Evolutionary conservation across 2,329 filamentous ascomycete genomes (phyloP).

Genomic region (Claviceps capensis): DNA sequence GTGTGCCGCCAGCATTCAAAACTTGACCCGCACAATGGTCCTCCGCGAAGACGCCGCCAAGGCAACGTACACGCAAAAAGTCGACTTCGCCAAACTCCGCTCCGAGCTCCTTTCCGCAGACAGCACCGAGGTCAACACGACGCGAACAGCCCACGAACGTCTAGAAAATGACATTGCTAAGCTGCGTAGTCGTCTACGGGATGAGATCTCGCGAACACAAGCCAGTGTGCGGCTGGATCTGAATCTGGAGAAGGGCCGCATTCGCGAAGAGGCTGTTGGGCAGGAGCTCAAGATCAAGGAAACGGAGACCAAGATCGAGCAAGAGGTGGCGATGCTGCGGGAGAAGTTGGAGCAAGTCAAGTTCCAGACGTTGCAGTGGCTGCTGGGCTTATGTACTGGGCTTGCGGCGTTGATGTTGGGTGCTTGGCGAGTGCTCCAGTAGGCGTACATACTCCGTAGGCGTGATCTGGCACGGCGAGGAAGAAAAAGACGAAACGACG

Average conservation of each 20-base stretch:
- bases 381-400: constrained; percentile 72
- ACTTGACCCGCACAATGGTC: constrained; percentile 95
- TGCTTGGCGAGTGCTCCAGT: constrained; percentile 60
- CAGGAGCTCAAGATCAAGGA: constrained; percentile 98
- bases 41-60: constrained; percentile 84
- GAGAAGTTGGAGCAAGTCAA: constrained; percentile 96
- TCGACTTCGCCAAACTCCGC: constrained; percentile 94
- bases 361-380: constrained; percentile 94
- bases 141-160: constrained; percentile 78
- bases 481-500: no score
- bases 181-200: constrained; percentile 73
- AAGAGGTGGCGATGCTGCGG: constrained; percentile 79
- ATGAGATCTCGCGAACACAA: constrained; percentile 90
- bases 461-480: no score
- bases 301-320: constrained; percentile 96
- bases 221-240: constrained; percentile 84
- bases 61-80: constrained; percentile 73
- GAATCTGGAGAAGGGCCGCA: constrained; percentile 92
- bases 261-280: constrained; percentile 87
- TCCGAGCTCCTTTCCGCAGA: constrained; percentile 88
- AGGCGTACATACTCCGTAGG: neutral
- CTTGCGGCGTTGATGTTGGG: constrained; percentile 53
- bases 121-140: constrained; percentile 79
- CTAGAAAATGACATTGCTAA: constrained; percentile 92
- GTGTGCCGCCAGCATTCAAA: constrained; percentile 60